Conservation (phyloP, 345 rosid species). For the Barbarea vulgaris region DNA sequence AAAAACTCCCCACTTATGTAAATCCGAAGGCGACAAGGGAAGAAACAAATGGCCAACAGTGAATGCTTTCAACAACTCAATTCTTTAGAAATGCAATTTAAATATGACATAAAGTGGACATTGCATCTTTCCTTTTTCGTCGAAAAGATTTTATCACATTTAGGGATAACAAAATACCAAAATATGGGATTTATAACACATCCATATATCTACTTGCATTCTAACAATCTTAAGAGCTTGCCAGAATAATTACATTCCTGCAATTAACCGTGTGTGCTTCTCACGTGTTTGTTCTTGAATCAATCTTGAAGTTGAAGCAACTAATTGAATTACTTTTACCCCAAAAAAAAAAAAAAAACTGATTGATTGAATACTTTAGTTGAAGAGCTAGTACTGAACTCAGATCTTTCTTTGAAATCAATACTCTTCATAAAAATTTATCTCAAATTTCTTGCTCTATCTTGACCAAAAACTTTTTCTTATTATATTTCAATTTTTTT, state of each 20-base stretch:
- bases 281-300: neutral
- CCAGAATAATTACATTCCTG: neutral
- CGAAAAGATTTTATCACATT: slow-evolving; percentile 16
- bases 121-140: slow-evolving; percentile 7
- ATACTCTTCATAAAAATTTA: neutral
- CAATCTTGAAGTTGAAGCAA: neutral
- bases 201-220: neutral
- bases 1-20: slow-evolving; percentile 24
- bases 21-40: slow-evolving; percentile 32
- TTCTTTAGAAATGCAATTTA: slow-evolving; percentile 2
- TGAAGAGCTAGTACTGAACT: neutral
- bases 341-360: no score
- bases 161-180: neutral
- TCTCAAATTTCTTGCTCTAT: neutral
- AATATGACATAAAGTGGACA: slow-evolving; percentile 8
- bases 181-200: neutral
- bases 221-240: neutral
- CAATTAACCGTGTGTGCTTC: neutral
- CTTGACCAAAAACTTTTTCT: neutral
- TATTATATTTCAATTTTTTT: neutral
- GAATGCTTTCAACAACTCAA: slow-evolving; percentile 39
- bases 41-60: slow-evolving; percentile 26
- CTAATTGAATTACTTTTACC: neutral
- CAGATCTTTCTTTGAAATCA: neutral
- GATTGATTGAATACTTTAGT: neutral